Evolutionary conservation across 1,284 basidiomycete genomes (phyloP).

Genomic region (Cryptococcus sp.): DNA sequence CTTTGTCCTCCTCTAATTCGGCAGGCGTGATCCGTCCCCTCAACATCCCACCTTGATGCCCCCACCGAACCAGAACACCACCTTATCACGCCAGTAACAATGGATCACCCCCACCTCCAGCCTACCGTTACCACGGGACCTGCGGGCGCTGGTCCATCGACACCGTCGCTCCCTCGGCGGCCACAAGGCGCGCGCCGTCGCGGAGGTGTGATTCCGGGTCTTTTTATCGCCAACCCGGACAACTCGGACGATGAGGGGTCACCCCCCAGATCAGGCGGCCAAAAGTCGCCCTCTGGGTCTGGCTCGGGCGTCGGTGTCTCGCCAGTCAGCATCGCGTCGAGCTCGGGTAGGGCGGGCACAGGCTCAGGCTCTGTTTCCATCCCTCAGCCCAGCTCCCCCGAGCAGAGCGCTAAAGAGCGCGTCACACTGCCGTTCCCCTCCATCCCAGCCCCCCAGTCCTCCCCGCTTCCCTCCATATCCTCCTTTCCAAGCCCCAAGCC

Average conservation of each 20-base stretch:
- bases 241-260: conserved; percentile 40
- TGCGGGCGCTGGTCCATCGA: conserved; percentile 20
- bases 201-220: conserved; percentile 22
- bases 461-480: conserved; percentile 25
- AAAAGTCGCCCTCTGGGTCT: conserved; percentile 13
- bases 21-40: too few species aligned
- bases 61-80: too few species aligned
- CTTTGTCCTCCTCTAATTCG: too few species aligned
- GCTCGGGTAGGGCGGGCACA: conserved; percentile 9
- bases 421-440: conserved; percentile 20
- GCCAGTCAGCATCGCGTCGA: conserved; percentile 11
- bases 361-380: conserved; percentile 1
- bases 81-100: too few species aligned
- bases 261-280: conserved; percentile 1
- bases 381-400: conserved; percentile 7
- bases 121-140: conserved; percentile 6
- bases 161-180: conserved; percentile 18
- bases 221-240: conserved; percentile 45
- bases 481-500: conserved; percentile 20
- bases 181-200: conserved; percentile 37
- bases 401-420: conserved; percentile 7
- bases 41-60: too few species aligned
- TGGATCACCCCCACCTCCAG: conserved; percentile 4
- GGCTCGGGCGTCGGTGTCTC: conserved; percentile 10
- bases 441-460: conserved; percentile 29